Base-by-base conservation (phyloP, 2,329 filamentous ascomycete genomes). In the Curvularia hawaiiensis region DNA sequence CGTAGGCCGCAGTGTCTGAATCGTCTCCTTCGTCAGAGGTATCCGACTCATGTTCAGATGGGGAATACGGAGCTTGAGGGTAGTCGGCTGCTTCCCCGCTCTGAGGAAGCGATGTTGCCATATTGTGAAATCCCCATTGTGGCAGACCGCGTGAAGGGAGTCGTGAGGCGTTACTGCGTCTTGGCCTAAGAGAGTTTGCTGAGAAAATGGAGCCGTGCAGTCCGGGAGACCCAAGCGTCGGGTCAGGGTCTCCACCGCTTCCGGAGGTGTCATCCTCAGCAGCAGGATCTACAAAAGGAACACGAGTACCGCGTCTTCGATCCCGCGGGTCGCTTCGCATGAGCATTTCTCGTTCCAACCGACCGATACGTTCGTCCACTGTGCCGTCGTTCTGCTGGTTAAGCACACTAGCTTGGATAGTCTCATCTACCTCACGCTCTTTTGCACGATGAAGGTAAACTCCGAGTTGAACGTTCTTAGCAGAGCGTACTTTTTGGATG, bases 361-460 rank as follows among this genome's bases (percentile, higher is more conserved):
- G 79, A 7, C 83, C 82, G 26, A 84, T 85, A 3, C 81, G 76
- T 59, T 84, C 79, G 56, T 84, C 82, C 1, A 84, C 82, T 33
- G 78, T 80, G 3, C 78, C 77, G 64, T 76, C 59, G 65, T 72
- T 68, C 64, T 69, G 65, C 67, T 75, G 73, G 35, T 69, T 74
- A 3, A 76, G 66, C 30, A 73, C 71, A 43, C 77, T 78, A 46
- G 75, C 73, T 14, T 73, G 72, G 5, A 75, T 58, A n/a, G 70
- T 61, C 50, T 83, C 79, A 45, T 81, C 79, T 0, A 76, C 76
- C 52, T 85, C 82, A 24, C 80, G 78, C 57, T 85, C 83, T 64
- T 85, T 85, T 6, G 83, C 83, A 43, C 84, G 81, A 64, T 86
- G 84, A 3, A 86, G 75, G 60, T 86, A 86, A 5, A 86, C 84